A percentile compares a stretch with the other conserved stretches of the same genome.
Evolutionary conservation across 192 early-diverging fungal genomes (phyloP).

Genomic region (Linnemannia exigua): DNA sequence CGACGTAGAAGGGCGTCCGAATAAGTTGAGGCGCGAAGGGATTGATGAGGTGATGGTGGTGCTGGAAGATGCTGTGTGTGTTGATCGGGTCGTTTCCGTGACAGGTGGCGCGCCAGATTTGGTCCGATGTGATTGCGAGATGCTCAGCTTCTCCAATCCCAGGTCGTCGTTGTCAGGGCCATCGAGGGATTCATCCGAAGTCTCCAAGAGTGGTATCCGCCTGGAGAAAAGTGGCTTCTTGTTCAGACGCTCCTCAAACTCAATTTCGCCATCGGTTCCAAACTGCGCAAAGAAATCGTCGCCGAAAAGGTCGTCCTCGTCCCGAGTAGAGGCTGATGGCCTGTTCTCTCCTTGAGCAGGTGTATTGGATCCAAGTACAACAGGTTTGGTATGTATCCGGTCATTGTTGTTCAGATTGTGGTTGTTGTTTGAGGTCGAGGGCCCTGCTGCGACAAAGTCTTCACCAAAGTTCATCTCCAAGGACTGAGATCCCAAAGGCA

Average conservation of each 20-base stretch:
- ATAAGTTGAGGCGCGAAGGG: conserved; percentile 21
- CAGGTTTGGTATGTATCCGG: neutral
- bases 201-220: conserved; percentile 26
- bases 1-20: neutral
- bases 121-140: conserved; percentile 44
- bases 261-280: conserved; percentile 27
- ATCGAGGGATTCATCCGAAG: neutral
- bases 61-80: conserved; percentile 32
- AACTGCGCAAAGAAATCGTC: conserved; percentile 52
- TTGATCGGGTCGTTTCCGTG: conserved; percentile 16
- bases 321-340: neutral
- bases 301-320: conserved; percentile 26
- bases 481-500: conserved; percentile 28
- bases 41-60: conserved; percentile 38
- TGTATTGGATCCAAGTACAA: neutral
- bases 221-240: conserved; percentile 32
- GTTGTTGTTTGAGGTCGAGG: neutral
- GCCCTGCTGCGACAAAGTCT: neutral
- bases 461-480: conserved; percentile 36
- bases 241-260: conserved; percentile 21
- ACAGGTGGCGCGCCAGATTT: conserved; percentile 20
- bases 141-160: conserved; percentile 41
- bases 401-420: neutral
- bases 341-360: neutral
- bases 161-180: conserved; percentile 24